phyloP scores from a whole-genome alignment of 1,139 yeast genomes.

The Yamadazyma aaseri region DNA sequence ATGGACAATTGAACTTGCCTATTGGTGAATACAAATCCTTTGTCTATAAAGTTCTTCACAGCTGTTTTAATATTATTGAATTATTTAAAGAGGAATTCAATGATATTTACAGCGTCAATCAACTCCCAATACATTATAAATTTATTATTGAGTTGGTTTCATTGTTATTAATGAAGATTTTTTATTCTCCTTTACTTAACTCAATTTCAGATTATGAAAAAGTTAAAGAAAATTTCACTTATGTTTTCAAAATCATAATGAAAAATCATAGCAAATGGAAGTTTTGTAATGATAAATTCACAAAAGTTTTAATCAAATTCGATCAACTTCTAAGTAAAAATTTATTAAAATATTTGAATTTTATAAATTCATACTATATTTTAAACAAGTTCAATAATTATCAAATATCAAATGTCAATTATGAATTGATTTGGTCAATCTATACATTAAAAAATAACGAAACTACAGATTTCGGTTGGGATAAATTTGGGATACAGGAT shows the following conservation, averaged over 20 bases:
- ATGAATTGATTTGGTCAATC: slow-evolving; percentile 44
- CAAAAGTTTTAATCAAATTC: slow-evolving; percentile 31
- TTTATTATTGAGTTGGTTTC: slow-evolving; percentile 39
- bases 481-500: slow-evolving; percentile 27
- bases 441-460: slow-evolving; percentile 23
- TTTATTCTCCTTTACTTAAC: slow-evolving; percentile 37
- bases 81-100: slow-evolving; percentile 24
- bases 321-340: slow-evolving; percentile 19
- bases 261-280: slow-evolving; percentile 22
- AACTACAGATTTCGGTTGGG: slow-evolving; percentile 26
- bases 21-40: slow-evolving; percentile 29
- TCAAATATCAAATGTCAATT: slow-evolving; percentile 38
- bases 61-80: slow-evolving; percentile 30
- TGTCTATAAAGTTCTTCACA: slow-evolving; percentile 28
- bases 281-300: slow-evolving; percentile 26
- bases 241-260: slow-evolving; percentile 23
- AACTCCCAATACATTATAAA: slow-evolving; percentile 41
- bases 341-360: slow-evolving; percentile 10
- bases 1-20: slow-evolving; percentile 27
- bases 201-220: slow-evolving; percentile 29
- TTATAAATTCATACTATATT: slow-evolving; percentile 25
- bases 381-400: slow-evolving; percentile 37
- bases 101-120: slow-evolving; percentile 25
- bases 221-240: slow-evolving; percentile 30
- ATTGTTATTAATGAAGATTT: slow-evolving; percentile 33